Conservation (phyloP, 2,329 filamentous ascomycete genomes). For the Epichloe elymi region DNA sequence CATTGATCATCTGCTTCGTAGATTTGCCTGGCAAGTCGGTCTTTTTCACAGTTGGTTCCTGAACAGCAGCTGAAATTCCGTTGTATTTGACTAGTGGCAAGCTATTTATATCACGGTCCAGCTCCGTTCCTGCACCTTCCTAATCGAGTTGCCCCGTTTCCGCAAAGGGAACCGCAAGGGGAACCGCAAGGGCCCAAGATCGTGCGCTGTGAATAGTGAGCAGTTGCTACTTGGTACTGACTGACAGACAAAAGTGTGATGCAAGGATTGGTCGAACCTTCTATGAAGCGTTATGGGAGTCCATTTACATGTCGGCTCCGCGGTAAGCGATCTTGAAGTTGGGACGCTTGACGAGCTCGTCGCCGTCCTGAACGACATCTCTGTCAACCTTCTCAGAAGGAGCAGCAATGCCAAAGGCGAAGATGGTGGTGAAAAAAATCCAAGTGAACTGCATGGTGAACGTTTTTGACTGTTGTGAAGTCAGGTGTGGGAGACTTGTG, state of each 20-base stretch:
- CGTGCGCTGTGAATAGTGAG: no score
- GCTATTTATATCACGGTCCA: no score
- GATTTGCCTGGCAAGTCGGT: no score
- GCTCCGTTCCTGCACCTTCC: no score
- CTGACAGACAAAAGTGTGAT: neutral
- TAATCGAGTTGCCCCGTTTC: no score
- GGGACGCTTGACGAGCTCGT: neutral
- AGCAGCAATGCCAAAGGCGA: neutral
- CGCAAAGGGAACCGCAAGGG: no score
- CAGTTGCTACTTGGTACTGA: neutral
- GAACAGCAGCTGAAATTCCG: no score
- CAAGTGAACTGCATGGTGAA: neutral
- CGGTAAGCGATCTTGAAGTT: rapidly evolving
- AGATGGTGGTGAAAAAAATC: neutral
- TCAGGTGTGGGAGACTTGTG: neutral
- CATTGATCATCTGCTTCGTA: no score
- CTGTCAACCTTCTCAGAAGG: neutral
- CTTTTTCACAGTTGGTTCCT: no score
- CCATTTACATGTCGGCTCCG: neutral
- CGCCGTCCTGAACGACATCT: neutral
- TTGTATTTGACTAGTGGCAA: no score
- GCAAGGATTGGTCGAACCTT: neutral
- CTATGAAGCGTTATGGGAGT: neutral
- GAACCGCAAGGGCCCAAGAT: no score
- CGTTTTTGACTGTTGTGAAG: neutral